Conservation (phyloP, 306 rosid species). For the Medicago arabica region DNA sequence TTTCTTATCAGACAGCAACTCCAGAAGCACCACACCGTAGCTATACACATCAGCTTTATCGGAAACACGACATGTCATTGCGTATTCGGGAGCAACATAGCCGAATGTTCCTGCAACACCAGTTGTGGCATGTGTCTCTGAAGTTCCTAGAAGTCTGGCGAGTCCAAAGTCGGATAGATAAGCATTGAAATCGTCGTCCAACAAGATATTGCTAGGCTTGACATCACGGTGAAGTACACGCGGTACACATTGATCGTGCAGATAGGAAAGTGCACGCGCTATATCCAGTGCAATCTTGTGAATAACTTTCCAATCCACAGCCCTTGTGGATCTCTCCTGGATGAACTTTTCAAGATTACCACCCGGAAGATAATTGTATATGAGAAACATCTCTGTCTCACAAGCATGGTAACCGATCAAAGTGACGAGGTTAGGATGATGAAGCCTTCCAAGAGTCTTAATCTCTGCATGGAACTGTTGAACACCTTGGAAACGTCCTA, state of each 20-base stretch:
- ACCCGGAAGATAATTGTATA: slow-evolving; percentile 84
- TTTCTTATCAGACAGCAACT: slow-evolving; percentile 91
- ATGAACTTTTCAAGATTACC: slow-evolving; percentile 90
- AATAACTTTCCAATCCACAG: slow-evolving; percentile 86
- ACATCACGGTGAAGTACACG: slow-evolving; percentile 94
- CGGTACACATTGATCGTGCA: slow-evolving; percentile 88
- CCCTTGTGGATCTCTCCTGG: slow-evolving; percentile 85
- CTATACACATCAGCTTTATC: slow-evolving; percentile 96
- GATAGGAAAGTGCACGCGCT: slow-evolving; percentile 86
- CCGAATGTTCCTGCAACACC: slow-evolving; percentile 99
- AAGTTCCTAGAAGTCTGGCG: slow-evolving; percentile 92
- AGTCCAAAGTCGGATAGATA: slow-evolving; percentile 91
- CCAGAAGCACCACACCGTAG: slow-evolving; percentile 96
- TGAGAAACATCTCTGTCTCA: slow-evolving; percentile 88
- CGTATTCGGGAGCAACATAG: slow-evolving; percentile 93
- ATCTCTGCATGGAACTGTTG: slow-evolving; percentile 91
- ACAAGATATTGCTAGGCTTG: slow-evolving; percentile 89
- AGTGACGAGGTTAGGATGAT: slow-evolving; percentile 84
- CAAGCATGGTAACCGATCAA: slow-evolving; percentile 89
- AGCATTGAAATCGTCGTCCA: slow-evolving; percentile 85
- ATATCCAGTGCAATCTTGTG: slow-evolving; percentile 94
- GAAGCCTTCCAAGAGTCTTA: slow-evolving; percentile 88
- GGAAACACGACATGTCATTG: slow-evolving; percentile 95
- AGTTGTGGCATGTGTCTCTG: slow-evolving; percentile 95
- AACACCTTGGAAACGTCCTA: slow-evolving; percentile 89